These are phyloP conservation scores for Alternaria rosae DNA, from an alignment of 2,329 filamentous ascomycete species.

Conservation along the genomic window DNA sequence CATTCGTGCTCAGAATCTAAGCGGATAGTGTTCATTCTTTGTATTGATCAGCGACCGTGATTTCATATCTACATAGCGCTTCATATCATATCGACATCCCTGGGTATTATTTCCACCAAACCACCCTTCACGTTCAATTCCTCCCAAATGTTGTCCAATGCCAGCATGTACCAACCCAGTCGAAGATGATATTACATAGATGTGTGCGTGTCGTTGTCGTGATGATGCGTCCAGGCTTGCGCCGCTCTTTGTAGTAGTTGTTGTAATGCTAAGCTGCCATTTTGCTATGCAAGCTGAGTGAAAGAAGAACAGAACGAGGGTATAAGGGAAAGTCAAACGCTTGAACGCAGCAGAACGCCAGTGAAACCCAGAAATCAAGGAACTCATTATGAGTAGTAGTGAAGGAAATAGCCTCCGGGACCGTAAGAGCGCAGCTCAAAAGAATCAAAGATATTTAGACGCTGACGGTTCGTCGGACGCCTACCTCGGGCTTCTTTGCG, in stretches of 20 bases:
- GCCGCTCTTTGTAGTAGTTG: conserved; percentile 25
- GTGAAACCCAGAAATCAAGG: conserved; percentile 11
- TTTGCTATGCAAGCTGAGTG: conserved; percentile 37
- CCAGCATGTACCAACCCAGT: conserved; percentile 42
- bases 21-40: conserved; percentile 14
- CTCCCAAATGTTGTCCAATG: conserved; percentile 36
- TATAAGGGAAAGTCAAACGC: conserved; percentile 44
- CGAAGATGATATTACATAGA: conserved; percentile 27
- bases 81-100: conserved; percentile 15
- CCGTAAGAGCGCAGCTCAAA: conserved; percentile 43
- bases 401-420: conserved; percentile 32
- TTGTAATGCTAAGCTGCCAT: conserved; percentile 30
- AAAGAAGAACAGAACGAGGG: conserved; percentile 32
- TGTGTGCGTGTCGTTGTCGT: conserved; percentile 13
- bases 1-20: not conserved
- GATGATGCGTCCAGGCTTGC: conserved; percentile 31
- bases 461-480: conserved; percentile 57
- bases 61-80: conserved; percentile 22
- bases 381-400: conserved; percentile 21
- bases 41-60: conserved; percentile 7
- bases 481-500: conserved; percentile 74
- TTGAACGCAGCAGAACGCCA: conserved; percentile 45
- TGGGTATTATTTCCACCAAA: conserved; percentile 16
- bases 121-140: conserved; percentile 1
- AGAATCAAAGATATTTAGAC: conserved; percentile 47